A percentile compares a stretch with the other conserved stretches of the same genome.
phyloP scores from a whole-genome alignment of 2,329 filamentous ascomycete genomes.

The Hypomyces rosellus region DNA sequence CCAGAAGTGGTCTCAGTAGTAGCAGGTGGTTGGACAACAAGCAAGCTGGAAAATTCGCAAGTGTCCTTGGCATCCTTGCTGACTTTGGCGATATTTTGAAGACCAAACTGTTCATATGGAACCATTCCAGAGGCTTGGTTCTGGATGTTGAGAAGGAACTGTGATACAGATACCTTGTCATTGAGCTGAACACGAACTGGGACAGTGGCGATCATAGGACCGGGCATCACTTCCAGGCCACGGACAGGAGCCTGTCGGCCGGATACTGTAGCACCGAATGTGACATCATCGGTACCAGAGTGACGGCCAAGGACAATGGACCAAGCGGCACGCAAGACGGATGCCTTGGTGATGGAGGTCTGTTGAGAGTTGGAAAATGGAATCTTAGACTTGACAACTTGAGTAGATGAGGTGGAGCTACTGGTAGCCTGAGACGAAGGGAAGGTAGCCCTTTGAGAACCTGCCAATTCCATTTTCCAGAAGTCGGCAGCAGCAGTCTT shows the following conservation, averaged over 20 bases:
- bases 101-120: slow-evolving; percentile 3
- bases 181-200: slow-evolving; percentile 13
- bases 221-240: background rate
- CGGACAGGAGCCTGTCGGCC: slow-evolving; percentile 11
- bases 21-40: slow-evolving; percentile 3
- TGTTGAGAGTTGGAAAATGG: too few species aligned
- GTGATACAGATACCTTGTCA: background rate
- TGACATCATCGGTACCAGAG: slow-evolving; percentile 11
- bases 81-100: slow-evolving; percentile 8
- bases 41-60: slow-evolving; percentile 6
- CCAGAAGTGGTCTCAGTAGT: slow-evolving; percentile 12
- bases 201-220: slow-evolving; percentile 9
- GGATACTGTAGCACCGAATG: slow-evolving; percentile 13
- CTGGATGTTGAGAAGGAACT: slow-evolving; percentile 13
- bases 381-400: background rate
- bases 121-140: slow-evolving; percentile 11
- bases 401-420: background rate
- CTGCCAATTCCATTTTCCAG: background rate
- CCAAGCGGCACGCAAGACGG: slow-evolving; percentile 8
- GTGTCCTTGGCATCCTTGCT: slow-evolving; percentile 1
- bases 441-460: background rate
- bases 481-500: background rate
- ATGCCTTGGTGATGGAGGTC: slow-evolving; percentile 1
- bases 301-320: slow-evolving; percentile 7
- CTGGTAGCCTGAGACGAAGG: background rate